Evolutionary conservation across 306 rosid species (phyloP).

Genomic region (Carpinus fangiana): DNA sequence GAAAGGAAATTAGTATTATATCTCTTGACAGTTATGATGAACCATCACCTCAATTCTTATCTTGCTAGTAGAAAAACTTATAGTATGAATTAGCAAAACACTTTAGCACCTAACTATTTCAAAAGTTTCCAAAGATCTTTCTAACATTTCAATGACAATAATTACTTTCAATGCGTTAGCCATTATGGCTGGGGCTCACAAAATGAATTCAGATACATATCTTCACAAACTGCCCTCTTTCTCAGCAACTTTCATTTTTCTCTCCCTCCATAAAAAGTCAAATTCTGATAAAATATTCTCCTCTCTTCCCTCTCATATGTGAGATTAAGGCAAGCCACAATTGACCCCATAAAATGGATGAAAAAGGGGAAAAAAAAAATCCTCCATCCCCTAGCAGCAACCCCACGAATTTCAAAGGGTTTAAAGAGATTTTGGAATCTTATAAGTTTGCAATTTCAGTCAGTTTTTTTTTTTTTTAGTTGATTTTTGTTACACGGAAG

Average conservation of each 20-base stretch:
- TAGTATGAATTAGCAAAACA: neutral
- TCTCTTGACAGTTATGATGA: neutral
- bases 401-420: neutral
- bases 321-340: neutral
- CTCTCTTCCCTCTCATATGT: conserved; percentile 2
- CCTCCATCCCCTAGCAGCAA: neutral
- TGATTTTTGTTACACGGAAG: neutral
- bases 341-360: neutral
- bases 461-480: neutral
- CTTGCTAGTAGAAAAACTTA: neutral
- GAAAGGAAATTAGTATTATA: neutral
- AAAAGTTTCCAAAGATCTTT: neutral
- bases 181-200: neutral
- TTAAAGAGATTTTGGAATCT: neutral
- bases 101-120: neutral
- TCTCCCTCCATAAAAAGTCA: neutral
- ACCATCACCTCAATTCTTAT: neutral
- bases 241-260: neutral
- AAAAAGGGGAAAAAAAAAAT: neutral
- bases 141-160: neutral
- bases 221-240: neutral
- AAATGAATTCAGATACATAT: neutral
- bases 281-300: neutral
- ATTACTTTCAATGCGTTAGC: neutral
- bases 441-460: neutral